Evolutionary conservation across 2,329 filamentous ascomycete species (phyloP), one percentile per base, ranked within the genome.

Genomic region (Lizonia empirigonia): DNA sequence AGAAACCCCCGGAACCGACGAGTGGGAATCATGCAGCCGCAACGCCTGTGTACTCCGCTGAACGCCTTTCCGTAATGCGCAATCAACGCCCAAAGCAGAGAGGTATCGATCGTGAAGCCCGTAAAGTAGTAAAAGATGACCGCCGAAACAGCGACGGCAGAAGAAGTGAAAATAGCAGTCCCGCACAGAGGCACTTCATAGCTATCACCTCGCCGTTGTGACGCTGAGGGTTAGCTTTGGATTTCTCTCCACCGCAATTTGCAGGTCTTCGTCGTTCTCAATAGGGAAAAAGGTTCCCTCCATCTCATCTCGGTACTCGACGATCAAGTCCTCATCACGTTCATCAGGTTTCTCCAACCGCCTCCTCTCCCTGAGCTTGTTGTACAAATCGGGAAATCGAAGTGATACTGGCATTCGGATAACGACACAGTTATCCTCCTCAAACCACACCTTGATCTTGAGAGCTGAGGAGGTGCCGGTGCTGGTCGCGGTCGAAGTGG

Each of bases 401-500:
- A 95, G 91, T 46, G 95, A 89, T 1, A 83, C 82, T 0, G 93
- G 88, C 47, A 97, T 90, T 26, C 92, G 87, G 65, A 99, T 91
- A 35, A 94, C 89, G 60, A 97, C 93, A 49, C 95, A 85, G 61
- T 97, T 93, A 54, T 92, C 88, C 59, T 77, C 71, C 51, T 93
- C 89, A 77, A 91, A 97, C 77, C 90, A 94, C 45, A 97, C 88
- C 77, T 97, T 97, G 71, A 97, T 89, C 74, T 97, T 97, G 78
- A 97, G 67, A 1, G 76, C 73, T 8, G 68, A 69, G 15, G 66
- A 65, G 50, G 65, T 52, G 10, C 62, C 63, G 1, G 63, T 66
- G 27, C 52, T 59, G 9, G 60, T 62, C 45, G 55, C 56, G 7
- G 63, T 61, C 1, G 73, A 69, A 6, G 72, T 37, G 15, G 65